A percentile compares a stretch with the other conserved stretches of the same genome.
Evolutionary conservation across 345 rosid species (phyloP).

Genomic region (Jatropha curcas): DNA sequence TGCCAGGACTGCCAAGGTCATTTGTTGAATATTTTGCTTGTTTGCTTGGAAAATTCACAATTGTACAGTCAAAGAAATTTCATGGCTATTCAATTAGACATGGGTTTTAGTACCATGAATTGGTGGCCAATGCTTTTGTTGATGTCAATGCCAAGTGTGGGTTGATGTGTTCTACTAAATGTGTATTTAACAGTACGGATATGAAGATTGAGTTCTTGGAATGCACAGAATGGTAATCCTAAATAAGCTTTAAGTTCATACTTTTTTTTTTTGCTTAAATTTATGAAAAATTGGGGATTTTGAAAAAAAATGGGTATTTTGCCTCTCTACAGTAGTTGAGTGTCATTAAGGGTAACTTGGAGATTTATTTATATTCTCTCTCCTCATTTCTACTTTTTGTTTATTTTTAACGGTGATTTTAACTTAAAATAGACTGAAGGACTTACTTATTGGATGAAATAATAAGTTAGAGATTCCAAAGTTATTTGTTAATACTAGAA

Average conservation of each 20-base stretch:
- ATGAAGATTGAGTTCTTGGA: slow-evolving; percentile 61
- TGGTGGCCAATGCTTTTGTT: slow-evolving; percentile 58
- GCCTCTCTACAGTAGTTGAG: too few relatives aligned
- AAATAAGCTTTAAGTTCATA: slow-evolving; percentile 42
- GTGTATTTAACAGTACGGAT: slow-evolving; percentile 39
- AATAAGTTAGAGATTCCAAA: too few relatives aligned
- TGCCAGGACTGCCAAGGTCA: slow-evolving; percentile 42
- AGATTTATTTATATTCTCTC: too few relatives aligned
- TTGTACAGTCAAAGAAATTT: slow-evolving; percentile 54
- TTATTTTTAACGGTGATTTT: too few relatives aligned
- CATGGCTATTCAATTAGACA: slow-evolving; percentile 56
- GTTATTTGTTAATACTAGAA: too few relatives aligned
- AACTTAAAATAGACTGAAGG: too few relatives aligned
- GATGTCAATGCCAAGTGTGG: slow-evolving; percentile 60
- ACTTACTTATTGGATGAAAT: too few relatives aligned
- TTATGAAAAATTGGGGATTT: too few relatives aligned
- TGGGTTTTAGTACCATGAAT: slow-evolving; percentile 40
- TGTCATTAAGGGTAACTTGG: too few relatives aligned
- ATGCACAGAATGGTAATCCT: slow-evolving; percentile 63
- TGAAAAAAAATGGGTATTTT: too few relatives aligned
- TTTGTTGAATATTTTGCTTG: slow-evolving; percentile 48
- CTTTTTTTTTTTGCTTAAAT: too few relatives aligned
- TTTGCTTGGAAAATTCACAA: slow-evolving; percentile 38
- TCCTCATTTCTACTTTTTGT: too few relatives aligned
- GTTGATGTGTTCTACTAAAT: slow-evolving; percentile 35